These are phyloP conservation scores for Chlorella sp. DNA, from an alignment of 139 green algal species.

Conservation along the genomic window DNA sequence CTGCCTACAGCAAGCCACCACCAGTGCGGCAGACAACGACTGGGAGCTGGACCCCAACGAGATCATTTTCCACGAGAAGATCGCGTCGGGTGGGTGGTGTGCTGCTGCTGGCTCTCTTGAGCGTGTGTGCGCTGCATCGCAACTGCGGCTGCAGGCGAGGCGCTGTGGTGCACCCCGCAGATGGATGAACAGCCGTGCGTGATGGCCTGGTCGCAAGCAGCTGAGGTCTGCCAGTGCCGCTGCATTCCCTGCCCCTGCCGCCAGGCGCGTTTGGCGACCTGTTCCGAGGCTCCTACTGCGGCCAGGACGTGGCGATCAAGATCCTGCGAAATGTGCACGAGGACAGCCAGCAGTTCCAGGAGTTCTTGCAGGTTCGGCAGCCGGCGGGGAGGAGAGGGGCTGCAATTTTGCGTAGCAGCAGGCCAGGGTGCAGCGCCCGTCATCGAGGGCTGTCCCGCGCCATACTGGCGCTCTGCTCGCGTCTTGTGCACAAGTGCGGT, in stretches of 20 bases:
- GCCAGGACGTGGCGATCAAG: constrained; percentile 99
- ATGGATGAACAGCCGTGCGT: too few species aligned
- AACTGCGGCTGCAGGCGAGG: too few species aligned
- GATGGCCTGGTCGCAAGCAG: too few species aligned
- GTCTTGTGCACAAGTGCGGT: not conserved
- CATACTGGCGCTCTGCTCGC: too few species aligned
- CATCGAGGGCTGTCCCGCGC: too few species aligned
- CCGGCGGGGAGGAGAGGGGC: not conserved
- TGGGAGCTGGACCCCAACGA: constrained; percentile 94
- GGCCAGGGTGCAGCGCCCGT: not conserved
- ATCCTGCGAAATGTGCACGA: constrained; percentile 93
- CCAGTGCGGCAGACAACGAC: constrained; percentile 67
- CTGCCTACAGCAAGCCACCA: constrained; percentile 5
- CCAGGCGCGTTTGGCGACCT: constrained; percentile 94
- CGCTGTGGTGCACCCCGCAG: too few species aligned
- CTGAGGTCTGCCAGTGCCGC: too few species aligned
- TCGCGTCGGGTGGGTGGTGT: constrained; percentile 54
- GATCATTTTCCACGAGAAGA: constrained; percentile 89
- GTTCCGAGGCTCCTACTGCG: constrained; percentile 95
- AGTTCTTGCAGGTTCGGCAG: constrained; percentile 83
- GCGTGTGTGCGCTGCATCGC: too few species aligned
- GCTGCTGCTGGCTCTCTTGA: too few species aligned
- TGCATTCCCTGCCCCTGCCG: too few species aligned
- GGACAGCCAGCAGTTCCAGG: constrained; percentile 81
- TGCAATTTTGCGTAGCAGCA: not conserved